These are phyloP conservation scores for Colletotrichum aenigma DNA, from an alignment of 2,329 filamentous ascomycete species.

Conservation along the genomic window DNA sequence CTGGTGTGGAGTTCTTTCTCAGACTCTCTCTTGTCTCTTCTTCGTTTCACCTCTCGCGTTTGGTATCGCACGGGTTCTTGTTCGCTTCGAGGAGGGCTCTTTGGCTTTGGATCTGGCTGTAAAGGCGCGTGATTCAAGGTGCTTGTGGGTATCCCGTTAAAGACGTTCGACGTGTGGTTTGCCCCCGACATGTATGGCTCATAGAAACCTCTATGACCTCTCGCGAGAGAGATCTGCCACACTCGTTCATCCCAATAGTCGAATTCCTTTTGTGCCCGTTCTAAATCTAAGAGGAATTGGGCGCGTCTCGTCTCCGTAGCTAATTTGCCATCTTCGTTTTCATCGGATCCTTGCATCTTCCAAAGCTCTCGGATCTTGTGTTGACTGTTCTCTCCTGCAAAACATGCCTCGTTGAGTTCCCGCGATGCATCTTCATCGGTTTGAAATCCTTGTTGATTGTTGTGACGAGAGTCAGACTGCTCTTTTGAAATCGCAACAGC, in stretches of 20 bases:
- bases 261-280: background rate
- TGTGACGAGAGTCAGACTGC: accelerated
- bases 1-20: accelerated
- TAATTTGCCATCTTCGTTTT: background rate
- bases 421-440: background rate
- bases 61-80: no score
- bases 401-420: background rate
- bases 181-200: background rate
- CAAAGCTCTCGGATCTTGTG: background rate
- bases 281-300: background rate
- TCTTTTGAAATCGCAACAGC: background rate
- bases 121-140: background rate
- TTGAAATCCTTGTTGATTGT: background rate
- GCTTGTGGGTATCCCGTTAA: accelerated
- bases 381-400: background rate
- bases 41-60: background rate
- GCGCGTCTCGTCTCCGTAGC: background rate
- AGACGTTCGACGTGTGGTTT: background rate
- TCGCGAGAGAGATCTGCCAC: background rate
- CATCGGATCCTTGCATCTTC: background rate
- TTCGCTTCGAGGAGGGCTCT: background rate
- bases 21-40: background rate
- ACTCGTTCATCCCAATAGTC: background rate
- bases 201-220: background rate
- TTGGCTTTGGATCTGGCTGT: accelerated